phyloP scores from a whole-genome alignment of 257 asterid genomes.

The Salvia miltiorrhiza region DNA sequence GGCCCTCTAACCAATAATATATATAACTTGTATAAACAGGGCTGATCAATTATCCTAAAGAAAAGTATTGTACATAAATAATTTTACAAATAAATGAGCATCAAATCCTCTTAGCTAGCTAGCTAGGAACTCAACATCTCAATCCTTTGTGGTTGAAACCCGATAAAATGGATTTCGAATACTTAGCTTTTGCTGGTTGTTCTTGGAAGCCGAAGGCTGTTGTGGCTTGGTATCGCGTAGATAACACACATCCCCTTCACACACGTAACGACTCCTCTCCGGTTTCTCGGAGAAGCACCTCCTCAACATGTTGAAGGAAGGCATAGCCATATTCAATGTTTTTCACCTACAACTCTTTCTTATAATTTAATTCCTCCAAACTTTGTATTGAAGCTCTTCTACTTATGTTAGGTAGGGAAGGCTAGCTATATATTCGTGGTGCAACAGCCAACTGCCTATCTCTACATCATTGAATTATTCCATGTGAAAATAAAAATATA shows the following conservation, averaged over 20 bases:
- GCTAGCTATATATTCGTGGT: background rate
- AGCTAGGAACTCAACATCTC: background rate
- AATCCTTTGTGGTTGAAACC: conserved; percentile 13
- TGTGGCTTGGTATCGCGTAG: conserved; percentile 24
- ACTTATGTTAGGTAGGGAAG: background rate
- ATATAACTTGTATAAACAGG: too few species aligned
- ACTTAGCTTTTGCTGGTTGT: conserved; percentile 8
- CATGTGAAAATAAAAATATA: background rate
- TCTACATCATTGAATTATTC: conserved; percentile 13
- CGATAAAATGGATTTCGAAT: conserved; percentile 13
- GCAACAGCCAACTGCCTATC: conserved; percentile 6
- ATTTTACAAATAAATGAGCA: background rate
- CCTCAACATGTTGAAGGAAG: conserved; percentile 30
- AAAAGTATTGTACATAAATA: background rate
- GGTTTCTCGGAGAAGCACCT: conserved; percentile 34
- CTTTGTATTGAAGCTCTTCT: background rate
- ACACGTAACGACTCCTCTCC: conserved; percentile 20
- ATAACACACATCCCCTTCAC: conserved; percentile 41
- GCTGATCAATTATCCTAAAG: too few species aligned
- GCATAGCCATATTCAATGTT: conserved; percentile 16
- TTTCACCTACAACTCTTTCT: background rate
- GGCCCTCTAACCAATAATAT: background rate
- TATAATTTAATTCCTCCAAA: background rate
- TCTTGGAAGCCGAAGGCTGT: conserved; percentile 13
- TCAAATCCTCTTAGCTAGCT: background rate